Base-by-base conservation (phyloP, 306 rosid genomes). In the Myrica gale region DNA sequence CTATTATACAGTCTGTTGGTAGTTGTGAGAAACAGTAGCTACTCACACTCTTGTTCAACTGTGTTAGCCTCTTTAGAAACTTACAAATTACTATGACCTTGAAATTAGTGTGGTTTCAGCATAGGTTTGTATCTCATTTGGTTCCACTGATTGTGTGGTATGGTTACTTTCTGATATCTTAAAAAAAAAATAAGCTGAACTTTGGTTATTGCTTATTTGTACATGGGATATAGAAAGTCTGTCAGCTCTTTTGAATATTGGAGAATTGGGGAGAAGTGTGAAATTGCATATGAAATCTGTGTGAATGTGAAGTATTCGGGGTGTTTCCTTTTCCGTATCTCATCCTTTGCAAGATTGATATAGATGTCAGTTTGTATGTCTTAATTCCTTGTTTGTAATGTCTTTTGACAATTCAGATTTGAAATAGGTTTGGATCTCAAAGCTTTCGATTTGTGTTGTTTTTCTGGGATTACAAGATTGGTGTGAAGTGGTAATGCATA, bases 381-480 rank as follows among this genome's bases (percentile, higher is more conserved):
- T 60, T 26, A 60, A 60, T 60, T 60, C 42, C 16, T 60, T 26
- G n/a, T 60, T 23, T 9, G 5, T 60, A 26, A 60, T 3, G 17
- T 5, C 42, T 60, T 58, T 58, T 23, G 39, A 11, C 41, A 23
- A n/a, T 23, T 60, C 42, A 26, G 8, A 60, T 60, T 7, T 60
- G 66, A 60, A 60, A 11, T 12, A 26, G 16, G 11, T 23, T 60
- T 60, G 43, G 11, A 13, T 13, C 67, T 60, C 67, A 1, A 60
- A 32, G 19, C 19, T 61, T 26, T 61, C 12, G 17, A 32, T 32
- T 61, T 60, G 66, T 60, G 26, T 61, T 42, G 9, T 61, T 61
- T 61, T 45, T 11, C 41, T 5, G 68, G 44, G 45, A 61, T 37
- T 13, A 61, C 68, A 61, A 32, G 68, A 61, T 61, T 61, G 68